Evolutionary conservation across 2,329 filamentous ascomycete genomes (phyloP), one percentile per base, ranked within the genome.

Genomic region (Allantophomopsis cytisporea): DNA sequence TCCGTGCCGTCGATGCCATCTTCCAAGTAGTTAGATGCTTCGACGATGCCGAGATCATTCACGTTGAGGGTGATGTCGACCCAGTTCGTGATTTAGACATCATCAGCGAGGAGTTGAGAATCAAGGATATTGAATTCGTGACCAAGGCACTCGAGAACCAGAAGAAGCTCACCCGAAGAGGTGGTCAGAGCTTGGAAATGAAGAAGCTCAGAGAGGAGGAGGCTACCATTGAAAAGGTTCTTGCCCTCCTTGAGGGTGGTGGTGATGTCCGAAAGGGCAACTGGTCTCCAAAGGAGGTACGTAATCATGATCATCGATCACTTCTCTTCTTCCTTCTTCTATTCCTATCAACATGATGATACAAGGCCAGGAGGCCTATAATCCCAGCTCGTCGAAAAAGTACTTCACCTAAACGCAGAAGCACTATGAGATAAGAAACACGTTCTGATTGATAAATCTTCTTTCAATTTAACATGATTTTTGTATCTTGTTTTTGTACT

Each of bases 1-100:
- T 98, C 54, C 86, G 93, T 60, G 91, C 91, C 40, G 88, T 95
- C 62, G 88, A 95, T 69, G 88, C 88, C 62, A 94, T 95, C 64
- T 95, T 94, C 72, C 85, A 94, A 64, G 88, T 95, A 35, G 88
- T 95, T 31, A 80, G 88, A 54, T 94, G 84, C 67, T 95, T 98
- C 65, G 93, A 98, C 59, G 91, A 98, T 70, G 91, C 89, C 43
- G 91, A 98, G 66, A 98, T 98, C 55, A 96, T 95, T 54, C 91
- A 98, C 73, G 88, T 98, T 49, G 93, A 98, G 71, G 93, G 91
- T 60, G 91, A 98, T 55, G 93, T 98, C 53, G 84, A 98, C 65
- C 93, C 91, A 28, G 76, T 83, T 44, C 81, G 91, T 58, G 91
- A 98, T 70, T 65, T 98, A 51, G 83, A 86, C 56, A 98, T 98